phyloP scores from a whole-genome alignment of 176 grass and related monocot species.

The Elymus sibiricus region DNA sequence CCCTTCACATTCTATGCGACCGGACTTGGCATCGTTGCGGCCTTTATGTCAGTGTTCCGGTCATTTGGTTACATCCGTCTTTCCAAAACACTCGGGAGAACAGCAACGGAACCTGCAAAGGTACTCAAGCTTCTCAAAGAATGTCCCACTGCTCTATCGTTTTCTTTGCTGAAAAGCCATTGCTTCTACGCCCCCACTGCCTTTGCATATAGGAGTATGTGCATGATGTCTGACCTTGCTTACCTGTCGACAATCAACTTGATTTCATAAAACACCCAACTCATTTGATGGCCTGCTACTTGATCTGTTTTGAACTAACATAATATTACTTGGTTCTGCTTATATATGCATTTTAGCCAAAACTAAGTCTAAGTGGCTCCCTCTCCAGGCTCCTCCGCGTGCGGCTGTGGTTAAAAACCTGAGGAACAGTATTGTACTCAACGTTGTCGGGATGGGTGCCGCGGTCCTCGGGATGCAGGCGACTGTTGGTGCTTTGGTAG shows the following conservation, averaged over 20 bases:
- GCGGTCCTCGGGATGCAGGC: slow-evolving; percentile 91
- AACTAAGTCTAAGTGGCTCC: background rate
- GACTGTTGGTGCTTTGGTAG: slow-evolving; percentile 72
- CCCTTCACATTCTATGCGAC: slow-evolving; percentile 66
- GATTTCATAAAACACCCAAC: background rate
- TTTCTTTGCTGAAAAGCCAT: background rate
- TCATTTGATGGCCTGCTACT: background rate
- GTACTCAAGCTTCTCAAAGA: background rate
- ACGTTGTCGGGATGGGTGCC: slow-evolving; percentile 81
- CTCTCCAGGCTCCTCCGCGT: slow-evolving; percentile 78
- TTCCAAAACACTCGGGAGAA: slow-evolving; percentile 53
- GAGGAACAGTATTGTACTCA: slow-evolving; percentile 69
- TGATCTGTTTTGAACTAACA: background rate
- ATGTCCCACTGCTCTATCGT: background rate
- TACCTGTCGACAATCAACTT: background rate
- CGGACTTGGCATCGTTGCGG: slow-evolving; percentile 35
- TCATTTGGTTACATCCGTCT: slow-evolving; percentile 71
- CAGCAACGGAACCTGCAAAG: slow-evolving; percentile 61
- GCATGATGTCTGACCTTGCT: background rate
- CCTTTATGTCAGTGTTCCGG: slow-evolving; percentile 51
- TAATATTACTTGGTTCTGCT: background rate
- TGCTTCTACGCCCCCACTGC: background rate
- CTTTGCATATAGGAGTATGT: background rate
- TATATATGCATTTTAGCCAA: background rate
- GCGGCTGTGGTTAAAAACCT: slow-evolving; percentile 74